Evolutionary conservation across 1,284 basidiomycete species (phyloP).

Genomic region (Ganoderma leucocontextum): DNA sequence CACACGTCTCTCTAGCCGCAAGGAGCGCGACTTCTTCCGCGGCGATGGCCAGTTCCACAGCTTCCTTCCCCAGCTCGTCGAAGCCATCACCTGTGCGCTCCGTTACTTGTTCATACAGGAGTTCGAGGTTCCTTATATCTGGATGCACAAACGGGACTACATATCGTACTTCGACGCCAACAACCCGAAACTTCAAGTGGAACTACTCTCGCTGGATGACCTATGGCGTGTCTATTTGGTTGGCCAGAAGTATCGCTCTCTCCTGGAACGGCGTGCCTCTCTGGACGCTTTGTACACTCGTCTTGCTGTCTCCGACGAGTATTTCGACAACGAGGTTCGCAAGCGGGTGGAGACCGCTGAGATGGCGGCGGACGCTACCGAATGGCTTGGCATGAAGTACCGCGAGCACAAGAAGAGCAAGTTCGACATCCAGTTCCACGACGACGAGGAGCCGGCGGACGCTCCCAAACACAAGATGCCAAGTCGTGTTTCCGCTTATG

Average conservation of each 20-base stretch:
- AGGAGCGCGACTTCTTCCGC: slow-evolving; percentile 79
- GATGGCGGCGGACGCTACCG: slow-evolving; percentile 89
- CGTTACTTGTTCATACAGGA: slow-evolving; percentile 88
- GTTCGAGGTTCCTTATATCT: slow-evolving; percentile 95
- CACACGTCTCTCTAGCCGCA: slow-evolving; percentile 82
- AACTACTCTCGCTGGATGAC: slow-evolving; percentile 81
- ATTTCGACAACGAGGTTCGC: slow-evolving; percentile 74
- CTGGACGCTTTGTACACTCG: slow-evolving; percentile 73
- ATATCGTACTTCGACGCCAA: slow-evolving; percentile 79
- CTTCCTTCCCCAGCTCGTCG: slow-evolving; percentile 76
- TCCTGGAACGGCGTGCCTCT: slow-evolving; percentile 76
- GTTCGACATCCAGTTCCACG: slow-evolving; percentile 74
- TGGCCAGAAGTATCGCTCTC: slow-evolving; percentile 87
- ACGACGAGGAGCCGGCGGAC: slow-evolving; percentile 67
- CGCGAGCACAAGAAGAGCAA: slow-evolving; percentile 79
- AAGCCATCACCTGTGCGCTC: slow-evolving; percentile 84
- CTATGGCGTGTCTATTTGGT: slow-evolving; percentile 90
- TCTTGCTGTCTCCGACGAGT: slow-evolving; percentile 70
- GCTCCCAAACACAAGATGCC: slow-evolving; percentile 81
- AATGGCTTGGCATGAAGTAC: slow-evolving; percentile 92
- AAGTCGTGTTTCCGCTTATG: slow-evolving; percentile 87
- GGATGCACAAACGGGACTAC: slow-evolving; percentile 92
- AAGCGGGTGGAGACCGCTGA: slow-evolving; percentile 82
- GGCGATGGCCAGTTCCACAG: slow-evolving; percentile 64
- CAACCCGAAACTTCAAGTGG: slow-evolving; percentile 61